Conservation (phyloP, 2,329 filamentous ascomycete species). For the Gaeumannomyces tritici region DNA sequence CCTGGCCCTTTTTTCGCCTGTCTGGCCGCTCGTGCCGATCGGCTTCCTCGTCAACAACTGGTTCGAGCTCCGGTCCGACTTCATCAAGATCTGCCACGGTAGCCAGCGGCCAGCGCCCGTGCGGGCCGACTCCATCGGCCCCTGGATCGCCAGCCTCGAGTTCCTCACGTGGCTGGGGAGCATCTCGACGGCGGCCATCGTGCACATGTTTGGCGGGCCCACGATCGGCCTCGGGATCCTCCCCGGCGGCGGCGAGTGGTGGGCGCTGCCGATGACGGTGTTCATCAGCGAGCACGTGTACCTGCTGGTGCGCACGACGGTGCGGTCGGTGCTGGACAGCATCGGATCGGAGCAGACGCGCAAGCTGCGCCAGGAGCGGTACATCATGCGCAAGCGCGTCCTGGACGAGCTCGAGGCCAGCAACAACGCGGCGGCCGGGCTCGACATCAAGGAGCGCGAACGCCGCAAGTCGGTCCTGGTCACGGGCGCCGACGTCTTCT, state of each 20-base stretch:
- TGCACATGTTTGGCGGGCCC: constrained; percentile 60
- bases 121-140: constrained; percentile 64
- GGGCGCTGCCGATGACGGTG: constrained; percentile 58
- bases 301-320: constrained; percentile 43
- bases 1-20: constrained; percentile 61
- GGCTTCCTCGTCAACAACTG: constrained; percentile 70
- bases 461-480: constrained; percentile 4
- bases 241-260: constrained; percentile 31
- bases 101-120: constrained; percentile 61
- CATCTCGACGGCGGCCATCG: constrained; percentile 61
- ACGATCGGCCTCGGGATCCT: constrained; percentile 35
- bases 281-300: constrained; percentile 68
- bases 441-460: constrained; percentile 18
- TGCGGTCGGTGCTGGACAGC: constrained; percentile 24
- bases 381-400: constrained; percentile 24
- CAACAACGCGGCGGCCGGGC: constrained; percentile 23
- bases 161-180: constrained; percentile 66
- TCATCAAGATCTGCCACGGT: constrained; percentile 66
- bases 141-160: constrained; percentile 59
- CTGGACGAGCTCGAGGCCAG: constrained; percentile 30
- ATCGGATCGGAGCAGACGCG: constrained; percentile 30
- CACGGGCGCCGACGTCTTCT: constrained; percentile 24
- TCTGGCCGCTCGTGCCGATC: constrained; percentile 65
- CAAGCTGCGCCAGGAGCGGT: constrained; percentile 27
- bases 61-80: constrained; percentile 68